Evolutionary conservation across 768 basidiomycete genomes (phyloP).

Genomic region (Tulasnella sp.): DNA sequence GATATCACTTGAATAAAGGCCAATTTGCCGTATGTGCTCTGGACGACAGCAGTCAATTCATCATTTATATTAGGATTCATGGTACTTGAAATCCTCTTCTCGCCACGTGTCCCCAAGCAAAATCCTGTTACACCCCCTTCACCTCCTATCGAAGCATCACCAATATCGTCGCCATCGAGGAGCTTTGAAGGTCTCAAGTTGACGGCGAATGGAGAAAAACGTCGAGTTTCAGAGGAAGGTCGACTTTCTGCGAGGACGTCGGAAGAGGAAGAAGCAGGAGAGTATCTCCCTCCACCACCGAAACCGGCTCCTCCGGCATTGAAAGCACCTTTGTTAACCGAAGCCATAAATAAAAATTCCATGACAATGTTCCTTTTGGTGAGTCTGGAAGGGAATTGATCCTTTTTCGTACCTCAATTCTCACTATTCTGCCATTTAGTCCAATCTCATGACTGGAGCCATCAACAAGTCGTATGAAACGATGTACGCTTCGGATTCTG

Average conservation of each 20-base stretch:
- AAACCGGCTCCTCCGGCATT: conserved; percentile 8
- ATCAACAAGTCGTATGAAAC: conserved; percentile 69
- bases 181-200: too few species aligned
- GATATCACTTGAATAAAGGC: conserved; percentile 37
- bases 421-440: conserved; percentile 33
- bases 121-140: conserved; percentile 29
- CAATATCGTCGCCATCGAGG: conserved; percentile 8
- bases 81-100: conserved; percentile 58
- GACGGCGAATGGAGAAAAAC: too few species aligned
- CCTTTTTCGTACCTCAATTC: neutral
- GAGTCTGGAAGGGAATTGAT: conserved; percentile 26
- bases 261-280: neutral
- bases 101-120: too few species aligned
- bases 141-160: neutral
- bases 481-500: conserved; percentile 52
- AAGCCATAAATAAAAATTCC: conserved; percentile 73
- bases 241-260: neutral
- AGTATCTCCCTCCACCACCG: neutral
- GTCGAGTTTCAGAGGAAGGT: conserved; percentile 24
- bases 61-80: conserved; percentile 74
- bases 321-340: conserved; percentile 42
- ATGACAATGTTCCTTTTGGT: conserved; percentile 71
- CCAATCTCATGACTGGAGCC: conserved; percentile 75
- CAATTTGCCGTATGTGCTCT: conserved; percentile 78
- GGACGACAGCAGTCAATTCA: conserved; percentile 81